A percentile compares a stretch with the other conserved stretches of the same genome.
Conservation (phyloP, 352 stramenopile genomes). For the Phytopythium aichiense region DNA sequence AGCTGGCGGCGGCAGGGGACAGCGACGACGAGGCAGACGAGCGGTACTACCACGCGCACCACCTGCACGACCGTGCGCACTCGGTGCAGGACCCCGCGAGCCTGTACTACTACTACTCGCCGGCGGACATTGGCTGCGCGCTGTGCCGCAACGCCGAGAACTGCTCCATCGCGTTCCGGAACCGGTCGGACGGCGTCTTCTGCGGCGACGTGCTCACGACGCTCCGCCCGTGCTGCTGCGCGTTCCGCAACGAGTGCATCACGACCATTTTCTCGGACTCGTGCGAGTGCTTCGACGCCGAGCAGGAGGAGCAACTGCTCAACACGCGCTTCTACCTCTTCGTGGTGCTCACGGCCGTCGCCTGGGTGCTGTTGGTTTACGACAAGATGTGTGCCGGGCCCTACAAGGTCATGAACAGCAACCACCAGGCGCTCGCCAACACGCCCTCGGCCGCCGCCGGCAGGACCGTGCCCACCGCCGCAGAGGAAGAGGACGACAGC, state of each 20-base stretch:
- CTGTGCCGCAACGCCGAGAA: slow-evolving; percentile 56
- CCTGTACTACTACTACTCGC: slow-evolving; percentile 26
- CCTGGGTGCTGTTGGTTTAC: slow-evolving; percentile 58
- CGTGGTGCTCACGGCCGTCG: slow-evolving; percentile 49
- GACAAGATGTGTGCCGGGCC: slow-evolving; percentile 71
- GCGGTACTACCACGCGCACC: slow-evolving; percentile 13
- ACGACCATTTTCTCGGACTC: slow-evolving; percentile 67
- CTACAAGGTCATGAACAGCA: slow-evolving; percentile 83
- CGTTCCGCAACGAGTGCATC: slow-evolving; percentile 72
- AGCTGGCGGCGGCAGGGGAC: not conserved
- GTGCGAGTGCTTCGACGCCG: slow-evolving; percentile 66
- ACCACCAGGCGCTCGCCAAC: slow-evolving; percentile 53
- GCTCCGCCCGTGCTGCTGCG: slow-evolving; percentile 70
- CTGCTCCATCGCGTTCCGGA: slow-evolving; percentile 59
- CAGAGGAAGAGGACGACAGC: slow-evolving; percentile 24
- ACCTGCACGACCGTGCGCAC: slow-evolving; percentile 18
- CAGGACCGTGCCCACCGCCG: slow-evolving; percentile 24
- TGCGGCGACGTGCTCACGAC: slow-evolving; percentile 62
- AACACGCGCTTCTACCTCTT: slow-evolving; percentile 73
- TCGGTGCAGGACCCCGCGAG: slow-evolving; percentile 7
- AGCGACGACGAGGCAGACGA: slow-evolving; percentile 7
- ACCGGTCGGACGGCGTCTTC: slow-evolving; percentile 49
- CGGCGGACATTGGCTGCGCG: slow-evolving; percentile 42
- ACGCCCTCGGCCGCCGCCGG: slow-evolving; percentile 31
- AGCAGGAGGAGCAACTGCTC: slow-evolving; percentile 53